A percentile compares a stretch with the other conserved stretches of the same genome.
Evolutionary conservation across 208 protist genomes (phyloP).

Genomic region (Entamoeba nuttalli): DNA sequence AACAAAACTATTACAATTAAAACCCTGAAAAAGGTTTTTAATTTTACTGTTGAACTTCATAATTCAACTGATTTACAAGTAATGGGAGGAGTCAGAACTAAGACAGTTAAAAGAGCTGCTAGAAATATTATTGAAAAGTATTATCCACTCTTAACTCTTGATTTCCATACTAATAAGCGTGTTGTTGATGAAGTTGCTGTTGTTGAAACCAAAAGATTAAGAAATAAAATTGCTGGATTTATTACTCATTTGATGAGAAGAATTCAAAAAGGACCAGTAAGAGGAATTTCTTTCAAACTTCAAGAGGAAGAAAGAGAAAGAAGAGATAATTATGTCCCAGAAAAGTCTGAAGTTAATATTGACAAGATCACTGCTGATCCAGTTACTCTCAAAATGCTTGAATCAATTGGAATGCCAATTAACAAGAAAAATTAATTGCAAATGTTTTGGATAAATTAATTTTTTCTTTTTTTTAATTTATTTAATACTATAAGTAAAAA

Average conservation of each 20-base stretch:
- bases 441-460: too few species aligned
- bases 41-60: too few species aligned
- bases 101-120: constrained; percentile 98
- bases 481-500: too few species aligned
- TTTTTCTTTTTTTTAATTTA: too few species aligned
- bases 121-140: constrained; percentile 96
- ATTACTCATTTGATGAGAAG: constrained; percentile 84
- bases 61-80: too few species aligned
- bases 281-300: constrained; percentile 98
- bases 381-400: too few species aligned
- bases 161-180: constrained; percentile 98
- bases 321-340: constrained; percentile 95
- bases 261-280: constrained; percentile 80
- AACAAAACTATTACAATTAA: too few species aligned
- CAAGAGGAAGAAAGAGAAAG: constrained; percentile 99
- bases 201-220: constrained; percentile 92
- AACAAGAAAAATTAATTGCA: too few species aligned
- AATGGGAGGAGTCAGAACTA: constrained; percentile 93
- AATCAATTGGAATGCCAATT: too few species aligned
- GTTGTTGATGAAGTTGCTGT: constrained; percentile 73
- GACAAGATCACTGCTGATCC: not conserved
- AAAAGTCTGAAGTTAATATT: constrained; percentile 50
- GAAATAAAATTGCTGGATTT: constrained; percentile 76
- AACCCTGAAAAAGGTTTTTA: too few species aligned
- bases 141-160: constrained; percentile 86